Evolutionary conservation across 768 basidiomycete genomes (phyloP).

Genomic region (Rhizopogon vesiculosus): DNA sequence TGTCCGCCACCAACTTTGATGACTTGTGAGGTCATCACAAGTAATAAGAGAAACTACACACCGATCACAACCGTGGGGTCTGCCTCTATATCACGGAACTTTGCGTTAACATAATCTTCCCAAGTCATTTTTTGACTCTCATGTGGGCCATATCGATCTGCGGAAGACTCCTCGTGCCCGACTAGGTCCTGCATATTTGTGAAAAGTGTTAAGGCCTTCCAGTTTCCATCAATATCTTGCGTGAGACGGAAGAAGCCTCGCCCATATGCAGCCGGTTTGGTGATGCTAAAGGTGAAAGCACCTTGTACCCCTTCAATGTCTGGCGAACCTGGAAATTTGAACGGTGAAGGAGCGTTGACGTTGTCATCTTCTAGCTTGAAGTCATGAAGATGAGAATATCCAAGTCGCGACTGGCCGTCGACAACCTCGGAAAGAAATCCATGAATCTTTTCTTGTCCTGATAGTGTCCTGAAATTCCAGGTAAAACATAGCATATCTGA

Average conservation of each 20-base stretch:
- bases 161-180: conserved; percentile 39
- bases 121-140: not conserved
- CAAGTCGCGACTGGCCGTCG: not conserved
- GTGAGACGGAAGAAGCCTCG: not conserved
- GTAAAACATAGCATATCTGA: not conserved
- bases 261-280: conserved; percentile 59
- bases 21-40: not conserved
- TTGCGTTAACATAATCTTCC: not conserved
- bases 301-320: no score
- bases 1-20: conserved; percentile 53
- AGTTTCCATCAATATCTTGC: conserved; percentile 35
- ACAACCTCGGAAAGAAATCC: not conserved
- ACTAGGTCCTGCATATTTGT: conserved; percentile 54
- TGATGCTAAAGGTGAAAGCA: conserved; percentile 52
- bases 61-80: conserved; percentile 20
- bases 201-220: conserved; percentile 53
- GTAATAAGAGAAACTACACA: conserved; percentile 25
- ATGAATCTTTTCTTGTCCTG: not conserved
- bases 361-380: conserved; percentile 32
- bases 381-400: not conserved
- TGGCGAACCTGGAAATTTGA: conserved; percentile 70
- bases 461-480: not conserved
- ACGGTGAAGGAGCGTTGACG: conserved; percentile 76
- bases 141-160: conserved; percentile 15
- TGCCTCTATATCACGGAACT: not conserved